Conservation (phyloP, 768 basidiomycete species). For the Pleurotus tuoliensis region DNA sequence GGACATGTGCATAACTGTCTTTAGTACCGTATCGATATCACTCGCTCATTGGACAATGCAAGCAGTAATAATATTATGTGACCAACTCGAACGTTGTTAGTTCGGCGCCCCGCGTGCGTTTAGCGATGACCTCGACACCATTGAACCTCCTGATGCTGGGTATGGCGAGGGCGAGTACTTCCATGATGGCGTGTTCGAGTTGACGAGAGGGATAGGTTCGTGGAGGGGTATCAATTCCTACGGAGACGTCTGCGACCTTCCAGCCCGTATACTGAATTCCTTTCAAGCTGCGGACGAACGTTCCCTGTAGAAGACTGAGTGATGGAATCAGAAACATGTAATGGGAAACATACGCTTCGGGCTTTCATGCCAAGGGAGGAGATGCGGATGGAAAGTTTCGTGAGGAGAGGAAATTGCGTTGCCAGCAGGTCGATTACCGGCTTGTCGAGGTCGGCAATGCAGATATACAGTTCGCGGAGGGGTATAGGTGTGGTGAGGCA, state of each 20-base stretch:
- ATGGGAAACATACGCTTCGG: not conserved
- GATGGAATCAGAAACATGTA: no score
- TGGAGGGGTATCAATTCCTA: not conserved
- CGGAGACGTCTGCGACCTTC: not conserved
- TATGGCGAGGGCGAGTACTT: slow-evolving; percentile 1
- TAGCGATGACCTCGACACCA: not conserved
- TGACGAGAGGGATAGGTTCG: not conserved
- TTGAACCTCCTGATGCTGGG: slow-evolving; percentile 5
- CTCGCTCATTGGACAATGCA: no score
- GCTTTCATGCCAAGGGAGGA: not conserved
- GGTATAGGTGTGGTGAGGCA: not conserved
- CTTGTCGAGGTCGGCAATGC: not conserved
- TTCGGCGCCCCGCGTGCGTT: not conserved
- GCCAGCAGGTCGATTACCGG: slow-evolving; percentile 2
- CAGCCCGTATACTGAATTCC: not conserved
- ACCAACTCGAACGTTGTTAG: not conserved
- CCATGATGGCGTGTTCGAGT: slow-evolving; percentile 5
- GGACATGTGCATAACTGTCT: not conserved
- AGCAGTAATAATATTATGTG: not conserved
- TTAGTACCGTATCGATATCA: no score
- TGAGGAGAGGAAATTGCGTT: not conserved
- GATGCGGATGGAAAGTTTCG: not conserved
- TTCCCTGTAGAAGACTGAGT: not conserved
- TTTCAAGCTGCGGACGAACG: not conserved
- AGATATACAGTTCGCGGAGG: not conserved